Base-by-base conservation (phyloP, 108 stramenopile genomes). In the Fragilaria crotonensis region DNA sequence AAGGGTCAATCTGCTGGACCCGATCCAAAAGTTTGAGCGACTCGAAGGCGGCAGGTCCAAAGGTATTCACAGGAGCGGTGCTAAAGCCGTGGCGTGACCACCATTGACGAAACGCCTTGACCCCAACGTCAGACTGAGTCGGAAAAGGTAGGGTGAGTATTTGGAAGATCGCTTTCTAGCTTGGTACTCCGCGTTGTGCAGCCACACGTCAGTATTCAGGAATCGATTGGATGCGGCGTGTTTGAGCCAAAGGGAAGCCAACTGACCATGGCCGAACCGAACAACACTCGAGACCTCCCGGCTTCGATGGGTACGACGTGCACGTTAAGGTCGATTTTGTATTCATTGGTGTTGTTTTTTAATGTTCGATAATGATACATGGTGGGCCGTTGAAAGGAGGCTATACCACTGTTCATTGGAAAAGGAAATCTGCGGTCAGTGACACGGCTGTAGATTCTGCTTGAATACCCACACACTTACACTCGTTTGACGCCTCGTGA, bases 201-300 rank as follows among this genome's bases (percentile, higher is more conserved):
- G 32, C 78, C 78, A 79, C 26, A 48, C 45, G 45, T 79, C 78
- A 28, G 66, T 72, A 47, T 79, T 73, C 2, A 76, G 32, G 53
- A 79, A 76, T 27, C 67, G 58, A 64, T 77, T 72, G 29, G 46
- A 45, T 20, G 55, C 63, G 5, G 67, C 63, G 52, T 77, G 76
- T 18, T 7, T 21, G 23, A 77, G 55, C 33, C 54, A 77, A 27
- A 20, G 48, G 76, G 76, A 2, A 77, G n/a, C n/a, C 9, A 14
- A 36, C 36, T 68, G 25, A 32, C 25, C 19, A 45, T 30, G 30
- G 47, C 25, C 22, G 32, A 27, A 20, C 31, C 25, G 44, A 73
- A 60, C 18, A 77, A 19, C 3, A 77, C 59, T 17, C 76, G 62
- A 44, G 60, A 73, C 45, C 32, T 60, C 14, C 76, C 76, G 25